phyloP scores from a whole-genome alignment of 192 early-diverging fungal species.

The Rhizophagus sp. region DNA sequence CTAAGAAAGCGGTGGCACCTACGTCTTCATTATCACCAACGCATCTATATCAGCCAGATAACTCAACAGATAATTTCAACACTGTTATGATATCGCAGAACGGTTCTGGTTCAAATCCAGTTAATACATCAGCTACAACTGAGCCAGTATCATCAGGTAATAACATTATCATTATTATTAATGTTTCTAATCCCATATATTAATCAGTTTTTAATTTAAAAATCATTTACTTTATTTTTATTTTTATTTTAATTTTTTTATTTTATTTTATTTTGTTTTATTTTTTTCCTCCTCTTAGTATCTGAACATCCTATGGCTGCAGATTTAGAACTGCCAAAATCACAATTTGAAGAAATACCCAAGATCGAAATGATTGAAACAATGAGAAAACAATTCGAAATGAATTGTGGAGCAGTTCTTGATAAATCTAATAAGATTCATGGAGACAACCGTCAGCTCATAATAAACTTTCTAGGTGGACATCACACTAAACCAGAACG shows the following conservation, averaged over 20 bases:
- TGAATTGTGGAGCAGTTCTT: slow-evolving; percentile 6
- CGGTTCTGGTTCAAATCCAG: background rate
- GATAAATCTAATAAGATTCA: slow-evolving; percentile 6
- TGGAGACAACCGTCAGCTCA: background rate
- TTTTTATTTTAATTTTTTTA: too few relatives aligned
- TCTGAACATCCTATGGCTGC: background rate
- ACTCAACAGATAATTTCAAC: background rate
- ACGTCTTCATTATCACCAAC: background rate
- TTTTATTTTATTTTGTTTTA: too few relatives aligned
- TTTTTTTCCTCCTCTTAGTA: background rate
- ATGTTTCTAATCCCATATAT: background rate
- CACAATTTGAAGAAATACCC: slow-evolving; percentile 2
- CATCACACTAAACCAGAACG: background rate
- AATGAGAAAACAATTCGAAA: background rate
- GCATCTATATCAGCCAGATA: background rate
- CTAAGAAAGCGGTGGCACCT: background rate
- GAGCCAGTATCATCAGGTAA: background rate
- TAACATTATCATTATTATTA: background rate
- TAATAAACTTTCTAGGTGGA: slow-evolving; percentile 21
- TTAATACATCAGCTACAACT: background rate
- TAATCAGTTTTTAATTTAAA: background rate
- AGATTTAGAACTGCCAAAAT: background rate
- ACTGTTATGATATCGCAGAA: background rate
- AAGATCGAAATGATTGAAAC: background rate
- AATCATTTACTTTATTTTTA: too few relatives aligned